These are phyloP conservation scores for Lactarius deliciosus DNA, from an alignment of 768 basidiomycete species.

Conservation along the genomic window DNA sequence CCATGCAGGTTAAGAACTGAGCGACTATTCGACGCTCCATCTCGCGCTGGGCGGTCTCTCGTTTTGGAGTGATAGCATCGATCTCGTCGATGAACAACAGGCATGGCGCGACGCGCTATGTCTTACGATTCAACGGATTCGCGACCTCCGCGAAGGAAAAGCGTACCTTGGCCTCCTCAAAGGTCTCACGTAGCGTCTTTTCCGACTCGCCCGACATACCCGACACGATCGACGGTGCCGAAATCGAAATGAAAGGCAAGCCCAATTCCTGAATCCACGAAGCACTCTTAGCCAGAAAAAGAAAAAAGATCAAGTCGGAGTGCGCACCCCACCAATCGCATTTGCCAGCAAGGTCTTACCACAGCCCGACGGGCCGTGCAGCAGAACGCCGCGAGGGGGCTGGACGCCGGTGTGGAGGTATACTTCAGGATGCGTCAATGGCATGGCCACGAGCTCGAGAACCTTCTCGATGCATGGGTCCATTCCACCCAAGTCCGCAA, in stretches of 20 bases:
- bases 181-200: constrained; percentile 92
- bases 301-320: not conserved
- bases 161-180: constrained; percentile 92
- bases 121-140: not conserved
- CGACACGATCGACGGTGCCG: too few relatives aligned
- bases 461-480: constrained; percentile 86
- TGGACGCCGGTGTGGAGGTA: constrained; percentile 92
- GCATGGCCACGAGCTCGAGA: constrained; percentile 95
- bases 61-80: constrained; percentile 95
- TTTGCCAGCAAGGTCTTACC: constrained; percentile 95
- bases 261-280: constrained; percentile 65
- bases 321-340: constrained; percentile 88
- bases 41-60: constrained; percentile 96
- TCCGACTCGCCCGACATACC: constrained; percentile 76
- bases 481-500: constrained; percentile 88
- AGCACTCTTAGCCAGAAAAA: not conserved
- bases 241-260: too few relatives aligned
- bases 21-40: constrained; percentile 99
- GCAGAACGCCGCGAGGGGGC: constrained; percentile 85
- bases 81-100: constrained; percentile 98
- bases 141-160: not conserved
- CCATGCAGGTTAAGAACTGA: constrained; percentile 98
- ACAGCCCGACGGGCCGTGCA: constrained; percentile 96
- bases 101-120: constrained; percentile 85
- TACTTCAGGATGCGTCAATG: constrained; percentile 91